Base-by-base conservation (phyloP, 345 rosid species). In the Hypericum perforatum region DNA sequence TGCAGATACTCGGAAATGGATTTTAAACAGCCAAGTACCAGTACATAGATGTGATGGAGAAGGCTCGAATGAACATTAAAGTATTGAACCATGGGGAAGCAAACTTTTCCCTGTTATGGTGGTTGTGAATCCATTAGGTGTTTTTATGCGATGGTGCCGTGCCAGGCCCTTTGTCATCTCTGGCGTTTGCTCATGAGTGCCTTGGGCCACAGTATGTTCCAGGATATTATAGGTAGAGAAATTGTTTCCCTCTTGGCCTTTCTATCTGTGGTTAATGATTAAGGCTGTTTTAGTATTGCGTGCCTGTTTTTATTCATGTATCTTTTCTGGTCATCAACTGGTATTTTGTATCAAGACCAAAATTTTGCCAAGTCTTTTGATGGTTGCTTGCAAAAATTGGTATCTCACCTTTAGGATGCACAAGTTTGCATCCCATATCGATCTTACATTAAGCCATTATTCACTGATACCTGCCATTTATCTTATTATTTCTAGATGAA, bases 1-100 rank as follows among this genome's bases (percentile, higher is more conserved):
- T 77, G 75, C 67, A 82, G 89, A 71, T 82, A 81, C 60, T 84
- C 92, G 0, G 82, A 80, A 63, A 85, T 85, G 94, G 82, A 76
- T 61, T 85, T 76, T 74, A 71, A 84, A 76, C 78, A 79, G 78
- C 72, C 76, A 76, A 74, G 67, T 53, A 62, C 67, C 13, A 58
- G 67, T 57, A 16, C 74, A 66, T 63, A 59, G 59, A 57, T 59
- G 52, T 65, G 47, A 58, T 52, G 32, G 32, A 22, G 32, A 22
- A 22, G 32, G 32, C 32, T 1, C 32, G 32, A 22, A 22, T 22
- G 32, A 22, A 22, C 32, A 22, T 22, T 22, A 22, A 22, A 22
- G 32, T 22, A 22, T 22, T 22, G 32, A 22, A 22, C 1, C 4
- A 22, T 22, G 65, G 45, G 50, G 50, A 45, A 68, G 54, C 59